A percentile compares a stretch with the other conserved stretches of the same genome.
phyloP scores from a whole-genome alignment of 192 early-diverging fungal species.

The Podila clonocystis region DNA sequence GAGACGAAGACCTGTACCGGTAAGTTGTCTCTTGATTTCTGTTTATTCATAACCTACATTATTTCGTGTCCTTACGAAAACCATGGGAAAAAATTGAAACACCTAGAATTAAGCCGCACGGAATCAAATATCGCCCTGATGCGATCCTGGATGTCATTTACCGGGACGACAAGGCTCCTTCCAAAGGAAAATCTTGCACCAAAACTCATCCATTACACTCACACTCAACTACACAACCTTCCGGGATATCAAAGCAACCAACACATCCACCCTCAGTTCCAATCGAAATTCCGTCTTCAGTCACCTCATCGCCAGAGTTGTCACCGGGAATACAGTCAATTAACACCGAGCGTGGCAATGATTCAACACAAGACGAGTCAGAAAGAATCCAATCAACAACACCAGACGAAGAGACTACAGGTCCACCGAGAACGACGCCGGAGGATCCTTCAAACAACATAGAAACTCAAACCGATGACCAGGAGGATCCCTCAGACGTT shows the following conservation, averaged over 20 bases:
- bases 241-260: not conserved
- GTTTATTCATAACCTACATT: not conserved
- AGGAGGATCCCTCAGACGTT: no score
- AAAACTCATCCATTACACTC: no score
- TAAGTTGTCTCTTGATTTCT: not conserved
- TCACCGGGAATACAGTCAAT: not conserved
- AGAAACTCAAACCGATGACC: no score
- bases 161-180: not conserved
- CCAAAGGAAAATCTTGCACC: not conserved
- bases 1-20: conserved; percentile 27
- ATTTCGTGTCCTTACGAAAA: not conserved
- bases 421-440: no score
- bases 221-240: no score
- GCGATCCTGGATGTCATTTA: conserved; percentile 29
- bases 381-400: no score
- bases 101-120: conserved; percentile 23
- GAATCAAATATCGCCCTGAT: conserved; percentile 31
- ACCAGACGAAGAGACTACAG: no score
- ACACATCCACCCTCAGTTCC: not conserved
- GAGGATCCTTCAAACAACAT: no score
- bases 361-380: no score
- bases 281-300: not conserved
- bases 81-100: not conserved
- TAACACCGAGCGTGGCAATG: no score
- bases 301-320: not conserved